Evolutionary conservation across 2,329 filamentous ascomycete species (phyloP), one percentile per base, ranked within the genome.

Genomic region (Polytolypa hystricis): DNA sequence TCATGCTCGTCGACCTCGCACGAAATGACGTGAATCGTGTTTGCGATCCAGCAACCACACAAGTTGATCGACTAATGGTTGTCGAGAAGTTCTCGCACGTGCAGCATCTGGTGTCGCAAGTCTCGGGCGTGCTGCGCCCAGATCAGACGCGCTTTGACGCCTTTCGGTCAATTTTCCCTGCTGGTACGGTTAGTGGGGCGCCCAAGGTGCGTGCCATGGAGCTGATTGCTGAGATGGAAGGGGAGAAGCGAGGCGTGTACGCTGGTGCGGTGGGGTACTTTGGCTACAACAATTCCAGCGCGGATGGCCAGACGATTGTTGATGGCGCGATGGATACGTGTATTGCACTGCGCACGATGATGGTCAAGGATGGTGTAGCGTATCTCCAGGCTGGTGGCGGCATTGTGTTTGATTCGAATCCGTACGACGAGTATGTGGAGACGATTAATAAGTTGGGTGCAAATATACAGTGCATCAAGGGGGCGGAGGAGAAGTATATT

Each of bases 121-220:
- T 98, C 0, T 94, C 85, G 2, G 89, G 91, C 30, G 73, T 91
- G n/a, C 65, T 96, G 47, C 74, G 91, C 30, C 70, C 74, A 4
- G 87, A 72, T 26, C 86, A 86, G 68, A 89, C 85, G 19, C 75
- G 91, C 40, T 98, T 94, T 62, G 89, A 96, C 55, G 91, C 91
- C 7, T 93, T 98, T 66, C 76, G 89, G 26, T 87, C 83, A 47
- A 95, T 98, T 51, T 98, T 98, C 67, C 91, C 91, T 0, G 91
- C 91, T 4, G 91, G 91, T 38, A 98, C 91, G 0, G 89, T 96
- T 19, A 91, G 83, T 12, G 91, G 91, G 4, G 89, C 91, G 3
- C 91, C 91, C 40, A 98, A 98, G 65, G 86, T 98, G 38, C 77
- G 80, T 44, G 91, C 91, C 2, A 98, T 98, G 91, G 84, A 95